Conservation (phyloP, 805 yeast species). For the Ogataea trehalophila region DNA sequence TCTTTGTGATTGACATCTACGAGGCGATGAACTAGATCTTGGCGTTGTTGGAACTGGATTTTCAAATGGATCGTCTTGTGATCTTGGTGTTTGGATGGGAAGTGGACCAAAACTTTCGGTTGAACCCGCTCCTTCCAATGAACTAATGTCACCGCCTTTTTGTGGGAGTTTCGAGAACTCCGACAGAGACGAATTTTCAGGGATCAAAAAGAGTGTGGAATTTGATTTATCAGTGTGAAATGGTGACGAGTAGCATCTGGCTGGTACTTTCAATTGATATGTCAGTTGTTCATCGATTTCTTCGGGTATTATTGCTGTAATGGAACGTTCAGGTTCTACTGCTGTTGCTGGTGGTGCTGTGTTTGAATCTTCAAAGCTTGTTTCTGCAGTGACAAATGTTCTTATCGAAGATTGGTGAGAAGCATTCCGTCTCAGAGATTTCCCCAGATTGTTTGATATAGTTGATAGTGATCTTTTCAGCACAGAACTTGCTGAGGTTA, state of each 20-base stretch:
- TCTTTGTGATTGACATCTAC: neutral
- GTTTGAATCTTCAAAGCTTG: slow-evolving; percentile 10
- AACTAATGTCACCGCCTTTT: neutral
- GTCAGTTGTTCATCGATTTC: neutral
- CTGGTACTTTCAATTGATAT: slow-evolving; percentile 1
- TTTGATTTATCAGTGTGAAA: slow-evolving; percentile 6
- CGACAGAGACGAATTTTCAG: slow-evolving; percentile 20
- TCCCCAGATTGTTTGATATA: slow-evolving; percentile 23
- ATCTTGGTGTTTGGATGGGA: slow-evolving; percentile 5
- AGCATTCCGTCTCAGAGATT: slow-evolving; percentile 22
- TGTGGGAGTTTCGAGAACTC: slow-evolving; percentile 8
- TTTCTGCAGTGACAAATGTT: slow-evolving; percentile 24
- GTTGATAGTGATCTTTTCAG: slow-evolving; percentile 26
- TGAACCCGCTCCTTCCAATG: slow-evolving; percentile 4
- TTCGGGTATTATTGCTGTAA: neutral
- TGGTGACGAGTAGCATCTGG: slow-evolving; percentile 2
- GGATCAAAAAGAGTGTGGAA: slow-evolving; percentile 23
- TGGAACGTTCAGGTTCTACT: neutral
- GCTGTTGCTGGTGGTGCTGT: neutral
- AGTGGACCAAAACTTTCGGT: slow-evolving; percentile 3
- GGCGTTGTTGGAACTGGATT: neutral
- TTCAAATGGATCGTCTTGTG: neutral
- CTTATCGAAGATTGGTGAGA: slow-evolving; percentile 28
- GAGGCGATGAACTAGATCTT: neutral
- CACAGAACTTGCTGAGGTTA: slow-evolving; percentile 12